Evolutionary conservation across 805 yeast genomes (phyloP).

Genomic region (Naumovozyma baii): DNA sequence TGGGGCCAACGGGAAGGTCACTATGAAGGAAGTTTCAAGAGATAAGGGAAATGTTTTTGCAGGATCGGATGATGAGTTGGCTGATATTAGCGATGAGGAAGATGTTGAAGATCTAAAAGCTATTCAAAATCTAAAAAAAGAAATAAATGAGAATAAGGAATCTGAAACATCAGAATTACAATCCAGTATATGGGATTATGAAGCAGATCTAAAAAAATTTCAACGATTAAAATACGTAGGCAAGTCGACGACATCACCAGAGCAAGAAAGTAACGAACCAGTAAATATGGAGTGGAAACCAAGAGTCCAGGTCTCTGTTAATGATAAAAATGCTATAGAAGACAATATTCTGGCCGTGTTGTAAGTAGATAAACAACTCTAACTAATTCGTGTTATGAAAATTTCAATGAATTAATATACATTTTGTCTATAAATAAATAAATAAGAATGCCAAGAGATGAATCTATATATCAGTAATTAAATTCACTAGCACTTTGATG

Average conservation of each 20-base stretch:
- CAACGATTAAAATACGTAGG: constrained; percentile 40
- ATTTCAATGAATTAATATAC: background rate
- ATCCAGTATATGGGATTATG: constrained; percentile 49
- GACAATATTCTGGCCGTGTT: constrained; percentile 23
- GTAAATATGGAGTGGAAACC: constrained; percentile 5
- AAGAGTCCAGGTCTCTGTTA: constrained; percentile 20
- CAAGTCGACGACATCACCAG: background rate
- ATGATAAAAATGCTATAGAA: constrained; percentile 19
- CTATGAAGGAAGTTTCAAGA: constrained; percentile 41
- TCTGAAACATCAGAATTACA: constrained; percentile 19
- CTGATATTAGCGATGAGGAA: constrained; percentile 32
- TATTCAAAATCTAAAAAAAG: constrained; percentile 20
- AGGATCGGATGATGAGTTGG: constrained; percentile 24
- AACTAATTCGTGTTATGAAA: too few species aligned
- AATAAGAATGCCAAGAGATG: background rate
- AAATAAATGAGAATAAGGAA: constrained; percentile 13
- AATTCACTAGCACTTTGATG: constrained; percentile 63
- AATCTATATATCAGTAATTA: constrained; percentile 34
- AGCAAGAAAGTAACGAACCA: background rate
- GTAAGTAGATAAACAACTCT: too few species aligned
- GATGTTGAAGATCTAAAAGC: constrained; percentile 27
- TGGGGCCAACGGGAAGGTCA: constrained; percentile 66
- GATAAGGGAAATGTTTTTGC: constrained; percentile 17
- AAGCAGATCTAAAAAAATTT: constrained; percentile 46
- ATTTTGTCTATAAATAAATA: background rate